These are phyloP conservation scores for Sistotremastrum niveocremeum DNA, from an alignment of 768 basidiomycete species.

Conservation along the genomic window DNA sequence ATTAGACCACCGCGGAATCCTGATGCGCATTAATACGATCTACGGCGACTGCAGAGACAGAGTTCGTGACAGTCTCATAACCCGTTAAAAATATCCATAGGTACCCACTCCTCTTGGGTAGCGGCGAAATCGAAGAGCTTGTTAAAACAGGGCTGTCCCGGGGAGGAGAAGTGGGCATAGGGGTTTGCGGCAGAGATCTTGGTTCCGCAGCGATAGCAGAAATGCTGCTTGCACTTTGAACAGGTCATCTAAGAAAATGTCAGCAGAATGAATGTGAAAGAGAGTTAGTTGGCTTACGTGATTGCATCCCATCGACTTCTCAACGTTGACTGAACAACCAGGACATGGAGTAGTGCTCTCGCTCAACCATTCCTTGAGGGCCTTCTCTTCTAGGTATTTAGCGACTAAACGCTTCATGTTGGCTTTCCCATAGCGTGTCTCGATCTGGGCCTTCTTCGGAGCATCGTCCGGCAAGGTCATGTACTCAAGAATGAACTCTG, in stretches of 20 bases:
- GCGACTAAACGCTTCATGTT: slow-evolving; percentile 49
- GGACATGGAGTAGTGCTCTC: slow-evolving; percentile 58
- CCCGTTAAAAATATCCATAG: slow-evolving; percentile 27
- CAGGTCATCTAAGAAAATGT: slow-evolving; percentile 51
- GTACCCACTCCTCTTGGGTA: slow-evolving; percentile 32
- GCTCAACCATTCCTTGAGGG: slow-evolving; percentile 63
- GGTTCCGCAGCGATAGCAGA: slow-evolving; percentile 68
- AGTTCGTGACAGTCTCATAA: too few relatives aligned
- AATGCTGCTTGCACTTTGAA: slow-evolving; percentile 59
- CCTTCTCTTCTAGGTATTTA: slow-evolving; percentile 57
- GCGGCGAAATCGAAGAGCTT: slow-evolving; percentile 49
- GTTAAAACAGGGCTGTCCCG: slow-evolving; percentile 39
- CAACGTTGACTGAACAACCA: slow-evolving; percentile 56
- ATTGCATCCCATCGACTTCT: slow-evolving; percentile 74
- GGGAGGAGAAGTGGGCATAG: slow-evolving; percentile 55
- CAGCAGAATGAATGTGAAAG: background rate
- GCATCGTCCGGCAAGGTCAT: slow-evolving; percentile 42
- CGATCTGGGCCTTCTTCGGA: slow-evolving; percentile 34
- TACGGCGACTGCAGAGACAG: too few relatives aligned
- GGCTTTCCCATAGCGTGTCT: slow-evolving; percentile 47
- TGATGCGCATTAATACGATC: too few relatives aligned
- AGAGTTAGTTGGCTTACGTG: slow-evolving; percentile 42
- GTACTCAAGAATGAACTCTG: slow-evolving; percentile 55
- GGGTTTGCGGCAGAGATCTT: slow-evolving; percentile 37
- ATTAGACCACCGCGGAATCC: too few relatives aligned